Evolutionary conservation across 140 eudicot species (phyloP).

Genomic region (Bidens hawaiensis): DNA sequence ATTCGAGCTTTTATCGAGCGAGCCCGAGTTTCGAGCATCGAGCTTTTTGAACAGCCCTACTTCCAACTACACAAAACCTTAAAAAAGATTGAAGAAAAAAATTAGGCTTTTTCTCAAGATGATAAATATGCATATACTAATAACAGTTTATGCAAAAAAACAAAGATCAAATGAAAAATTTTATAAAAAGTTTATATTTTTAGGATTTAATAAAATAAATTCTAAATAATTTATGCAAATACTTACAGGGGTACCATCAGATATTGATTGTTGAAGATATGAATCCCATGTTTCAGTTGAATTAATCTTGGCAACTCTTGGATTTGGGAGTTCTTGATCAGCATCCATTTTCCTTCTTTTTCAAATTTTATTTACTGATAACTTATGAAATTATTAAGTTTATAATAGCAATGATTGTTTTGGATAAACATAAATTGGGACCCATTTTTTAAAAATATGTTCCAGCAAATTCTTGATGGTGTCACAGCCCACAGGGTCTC

Average conservation of each 20-base stretch:
- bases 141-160: no score
- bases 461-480: no score
- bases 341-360: conserved; percentile 6
- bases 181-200: no score
- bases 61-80: not conserved
- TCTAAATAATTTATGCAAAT: not conserved
- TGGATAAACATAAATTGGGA: conserved; percentile 36
- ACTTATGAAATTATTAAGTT: not conserved
- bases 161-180: not conserved
- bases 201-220: not conserved
- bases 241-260: conserved; percentile 63
- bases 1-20: no score
- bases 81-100: no score
- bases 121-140: no score
- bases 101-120: no score
- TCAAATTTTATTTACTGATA: conserved; percentile 4
- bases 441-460: no score
- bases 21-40: no score
- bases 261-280: conserved; percentile 36
- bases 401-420: not conserved
- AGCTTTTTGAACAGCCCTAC: no score
- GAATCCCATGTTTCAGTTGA: conserved; percentile 56
- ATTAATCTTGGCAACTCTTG: conserved; percentile 37
- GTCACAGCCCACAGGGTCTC: not conserved
- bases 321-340: conserved; percentile 25